Percentiles rank a stretch among this genome's conserved stretches.
Evolutionary conservation across 1,284 basidiomycete species (phyloP).

Genomic region (Anthracocystis panici-leucophaei): DNA sequence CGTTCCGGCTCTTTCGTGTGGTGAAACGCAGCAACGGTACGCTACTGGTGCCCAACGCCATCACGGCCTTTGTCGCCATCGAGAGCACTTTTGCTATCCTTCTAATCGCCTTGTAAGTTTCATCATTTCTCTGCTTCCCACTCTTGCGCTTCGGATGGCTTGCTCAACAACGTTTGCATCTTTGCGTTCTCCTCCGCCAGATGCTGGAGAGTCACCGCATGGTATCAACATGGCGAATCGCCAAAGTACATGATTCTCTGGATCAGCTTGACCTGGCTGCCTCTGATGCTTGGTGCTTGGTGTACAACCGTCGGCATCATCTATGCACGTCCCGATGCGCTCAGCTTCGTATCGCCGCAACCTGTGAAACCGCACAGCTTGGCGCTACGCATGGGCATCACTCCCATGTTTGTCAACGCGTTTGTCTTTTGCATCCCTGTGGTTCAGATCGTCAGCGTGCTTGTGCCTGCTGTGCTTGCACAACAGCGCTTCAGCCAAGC

Average conservation of each 20-base stretch:
- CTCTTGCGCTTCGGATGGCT: neutral
- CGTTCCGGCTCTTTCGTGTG: slow-evolving; percentile 44
- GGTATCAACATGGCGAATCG: slow-evolving; percentile 25
- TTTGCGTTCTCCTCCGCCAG: slow-evolving; percentile 7
- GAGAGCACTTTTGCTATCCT: slow-evolving; percentile 30
- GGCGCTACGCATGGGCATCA: slow-evolving; percentile 35
- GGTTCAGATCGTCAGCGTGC: slow-evolving; percentile 28
- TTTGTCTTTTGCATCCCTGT: slow-evolving; percentile 28
- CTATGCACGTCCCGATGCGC: slow-evolving; percentile 37
- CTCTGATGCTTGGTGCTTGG: slow-evolving; percentile 38
- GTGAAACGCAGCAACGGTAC: slow-evolving; percentile 31
- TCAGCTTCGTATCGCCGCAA: slow-evolving; percentile 39
- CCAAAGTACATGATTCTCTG: slow-evolving; percentile 35
- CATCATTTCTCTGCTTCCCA: too few species aligned
- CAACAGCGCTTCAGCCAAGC: slow-evolving; percentile 22
- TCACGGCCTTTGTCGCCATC: slow-evolving; percentile 29
- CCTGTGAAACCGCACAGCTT: slow-evolving; percentile 21
- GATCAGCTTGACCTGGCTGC: slow-evolving; percentile 36
- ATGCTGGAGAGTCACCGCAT: slow-evolving; percentile 30
- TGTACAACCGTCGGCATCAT: slow-evolving; percentile 34
- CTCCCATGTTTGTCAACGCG: slow-evolving; percentile 27
- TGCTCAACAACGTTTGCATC: neutral
- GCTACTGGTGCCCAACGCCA: slow-evolving; percentile 42
- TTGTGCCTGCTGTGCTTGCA: slow-evolving; percentile 25
- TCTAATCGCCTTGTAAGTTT: slow-evolving; percentile 38